These are phyloP conservation scores for Diutina rugosa DNA, from an alignment of 1,139 yeast species.

Conservation along the genomic window DNA sequence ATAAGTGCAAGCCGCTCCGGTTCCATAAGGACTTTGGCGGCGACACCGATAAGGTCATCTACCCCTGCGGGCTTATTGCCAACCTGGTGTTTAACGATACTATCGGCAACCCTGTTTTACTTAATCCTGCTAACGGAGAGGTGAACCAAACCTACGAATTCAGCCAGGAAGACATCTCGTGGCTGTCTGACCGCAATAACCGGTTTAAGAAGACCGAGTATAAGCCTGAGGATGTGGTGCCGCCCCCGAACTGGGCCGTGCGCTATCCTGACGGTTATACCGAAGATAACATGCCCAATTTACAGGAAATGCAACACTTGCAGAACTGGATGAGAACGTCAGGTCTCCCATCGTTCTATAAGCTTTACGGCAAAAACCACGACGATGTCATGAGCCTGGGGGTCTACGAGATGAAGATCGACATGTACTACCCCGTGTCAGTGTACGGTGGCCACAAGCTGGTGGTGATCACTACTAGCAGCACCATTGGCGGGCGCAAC, in stretches of 20 bases:
- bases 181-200: constrained; percentile 46
- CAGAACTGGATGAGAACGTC: constrained; percentile 87
- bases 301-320: constrained; percentile 32
- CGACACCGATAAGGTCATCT: constrained; percentile 27
- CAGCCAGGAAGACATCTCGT: constrained; percentile 47
- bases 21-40: constrained; percentile 17
- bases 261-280: constrained; percentile 62
- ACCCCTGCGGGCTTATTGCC: constrained; percentile 75
- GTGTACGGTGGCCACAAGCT: constrained; percentile 62
- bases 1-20: constrained; percentile 49
- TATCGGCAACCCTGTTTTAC: constrained; percentile 32
- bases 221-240: constrained; percentile 45
- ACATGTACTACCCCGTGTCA: constrained; percentile 56
- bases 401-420: constrained; percentile 45
- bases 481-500: constrained; percentile 61
- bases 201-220: constrained; percentile 51
- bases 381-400: constrained; percentile 40
- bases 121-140: constrained; percentile 27
- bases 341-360: constrained; percentile 58
- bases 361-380: constrained; percentile 47
- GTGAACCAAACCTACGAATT: constrained; percentile 32
- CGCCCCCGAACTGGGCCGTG: constrained; percentile 68
- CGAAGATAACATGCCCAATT: constrained; percentile 46
- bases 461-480: constrained; percentile 51
- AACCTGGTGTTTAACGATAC: constrained; percentile 69